Evolutionary conservation across 2,329 filamentous ascomycete genomes (phyloP).

Genomic region (Xylaria sp.): DNA sequence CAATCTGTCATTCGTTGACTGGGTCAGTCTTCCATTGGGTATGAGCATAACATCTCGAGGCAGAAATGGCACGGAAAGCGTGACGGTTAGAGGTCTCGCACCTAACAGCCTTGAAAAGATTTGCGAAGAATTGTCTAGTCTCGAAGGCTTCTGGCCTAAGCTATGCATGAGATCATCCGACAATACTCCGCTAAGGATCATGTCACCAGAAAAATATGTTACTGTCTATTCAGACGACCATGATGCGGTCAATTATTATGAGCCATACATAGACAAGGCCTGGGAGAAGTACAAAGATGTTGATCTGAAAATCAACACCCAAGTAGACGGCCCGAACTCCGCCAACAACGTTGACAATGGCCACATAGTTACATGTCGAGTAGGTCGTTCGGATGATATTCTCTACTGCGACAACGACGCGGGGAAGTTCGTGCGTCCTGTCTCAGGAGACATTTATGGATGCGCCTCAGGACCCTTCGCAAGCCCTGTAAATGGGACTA

Average conservation of each 20-base stretch:
- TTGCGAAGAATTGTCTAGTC: conserved; percentile 50
- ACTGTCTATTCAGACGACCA: conserved; percentile 26
- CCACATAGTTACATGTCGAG: conserved; percentile 50
- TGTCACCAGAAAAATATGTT: conserved; percentile 55
- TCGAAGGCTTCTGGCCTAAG: conserved; percentile 53
- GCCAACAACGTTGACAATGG: conserved; percentile 26
- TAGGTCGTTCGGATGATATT: conserved; percentile 43
- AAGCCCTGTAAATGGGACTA: conserved; percentile 46
- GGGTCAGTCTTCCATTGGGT: conserved; percentile 59
- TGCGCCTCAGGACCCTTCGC: conserved; percentile 58
- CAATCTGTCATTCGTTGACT: conserved; percentile 62
- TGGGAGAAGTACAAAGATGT: conserved; percentile 53
- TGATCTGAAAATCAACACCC: conserved; percentile 55
- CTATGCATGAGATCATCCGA: conserved; percentile 51
- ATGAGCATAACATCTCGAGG: conserved; percentile 53
- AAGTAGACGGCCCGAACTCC: conserved; percentile 42
- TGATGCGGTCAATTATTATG: conserved; percentile 52
- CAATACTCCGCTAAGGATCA: conserved; percentile 53
- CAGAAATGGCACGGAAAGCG: conserved; percentile 46
- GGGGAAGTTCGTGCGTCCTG: conserved; percentile 53
- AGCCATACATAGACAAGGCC: conserved; percentile 55
- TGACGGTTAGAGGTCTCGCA: conserved; percentile 51
- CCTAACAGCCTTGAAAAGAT: conserved; percentile 50
- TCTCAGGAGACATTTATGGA: conserved; percentile 58
- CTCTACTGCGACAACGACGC: conserved; percentile 54